Evolutionary conservation across 129 eudicot genomes (phyloP), one percentile per base, ranked within the genome.

Genomic region (Pittosporum tobira): DNA sequence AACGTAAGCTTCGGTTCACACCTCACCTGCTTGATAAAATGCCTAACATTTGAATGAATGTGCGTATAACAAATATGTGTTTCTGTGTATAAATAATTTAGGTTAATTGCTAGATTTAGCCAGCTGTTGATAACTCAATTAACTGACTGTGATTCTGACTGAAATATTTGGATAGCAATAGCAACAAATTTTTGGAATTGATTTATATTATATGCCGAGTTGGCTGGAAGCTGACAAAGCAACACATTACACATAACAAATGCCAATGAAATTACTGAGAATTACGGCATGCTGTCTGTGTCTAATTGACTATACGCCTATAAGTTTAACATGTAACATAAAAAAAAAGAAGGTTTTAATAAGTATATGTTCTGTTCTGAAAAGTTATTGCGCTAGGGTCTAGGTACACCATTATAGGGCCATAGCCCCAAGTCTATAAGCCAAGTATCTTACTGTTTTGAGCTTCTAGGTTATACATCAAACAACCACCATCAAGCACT

Each of bases 381-480:
- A n/a, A n/a, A n/a, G n/a, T n/a, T n/a, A n/a, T n/a, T n/a, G n/a
- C n/a, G n/a, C n/a, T n/a, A n/a, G n/a, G n/a, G n/a, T n/a, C n/a
- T n/a, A n/a, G n/a, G n/a, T n/a, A n/a, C n/a, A n/a, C n/a, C n/a
- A n/a, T n/a, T n/a, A n/a, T n/a, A n/a, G n/a, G n/a, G n/a, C n/a
- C n/a, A n/a, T n/a, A n/a, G n/a, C n/a, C n/a, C n/a, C n/a, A 52
- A 48, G 48, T 66, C 25, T 48, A 4, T 34, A 36, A 40, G 1
- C 18, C 45, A 13, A 25, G 49, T 67, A 40, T 8, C 44, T 61
- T 28, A 29, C 28, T 66, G 49, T 59, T 62, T 47, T 67, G 43
- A 42, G 56, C 24, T 43, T 51, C 42, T 52, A 90, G 98, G 85
- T 57, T 90, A 65, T 90, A 90, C 73, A 90, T 86, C 61, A 83